phyloP scores from a whole-genome alignment of 208 protist species.

The Willaertia magna region DNA sequence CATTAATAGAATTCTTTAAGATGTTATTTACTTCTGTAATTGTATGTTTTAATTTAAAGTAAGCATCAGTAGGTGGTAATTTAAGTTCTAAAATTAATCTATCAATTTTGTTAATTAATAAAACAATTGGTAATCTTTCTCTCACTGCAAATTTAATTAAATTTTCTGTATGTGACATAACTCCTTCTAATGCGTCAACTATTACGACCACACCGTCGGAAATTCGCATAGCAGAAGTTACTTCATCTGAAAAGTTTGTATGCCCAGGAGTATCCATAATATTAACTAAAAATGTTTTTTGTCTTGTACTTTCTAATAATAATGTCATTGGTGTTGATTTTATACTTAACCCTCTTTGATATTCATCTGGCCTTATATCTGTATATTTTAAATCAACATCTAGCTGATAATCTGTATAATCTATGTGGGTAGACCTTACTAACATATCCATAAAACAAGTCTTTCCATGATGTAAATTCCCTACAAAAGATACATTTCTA shows the following conservation, averaged over 20 bases:
- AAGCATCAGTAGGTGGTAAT: conserved; percentile 94
- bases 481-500: conserved; percentile 81
- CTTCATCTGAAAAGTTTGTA: conserved; percentile 91
- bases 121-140: conserved; percentile 62
- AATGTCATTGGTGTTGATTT: conserved; percentile 61
- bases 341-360: conserved; percentile 51
- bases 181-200: conserved; percentile 91
- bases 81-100: conserved; percentile 94
- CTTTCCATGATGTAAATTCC: conserved; percentile 92
- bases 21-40: conserved; percentile 87
- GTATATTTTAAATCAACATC: not conserved
- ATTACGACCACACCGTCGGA: conserved; percentile 86
- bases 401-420: conserved; percentile 14
- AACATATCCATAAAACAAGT: conserved; percentile 81
- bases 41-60: conserved; percentile 88
- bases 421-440: conserved; percentile 58
- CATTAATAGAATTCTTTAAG: conserved; percentile 33
- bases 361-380: conserved; percentile 61
- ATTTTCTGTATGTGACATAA: conserved; percentile 56
- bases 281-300: conserved; percentile 77
- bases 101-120: conserved; percentile 95
- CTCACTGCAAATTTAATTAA: conserved; percentile 64
- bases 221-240: conserved; percentile 70
- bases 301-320: conserved; percentile 39
- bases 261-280: conserved; percentile 97